These are phyloP conservation scores for Pyropia haitanensis DNA, from an alignment of 23 red algal species.

Conservation along the genomic window DNA sequence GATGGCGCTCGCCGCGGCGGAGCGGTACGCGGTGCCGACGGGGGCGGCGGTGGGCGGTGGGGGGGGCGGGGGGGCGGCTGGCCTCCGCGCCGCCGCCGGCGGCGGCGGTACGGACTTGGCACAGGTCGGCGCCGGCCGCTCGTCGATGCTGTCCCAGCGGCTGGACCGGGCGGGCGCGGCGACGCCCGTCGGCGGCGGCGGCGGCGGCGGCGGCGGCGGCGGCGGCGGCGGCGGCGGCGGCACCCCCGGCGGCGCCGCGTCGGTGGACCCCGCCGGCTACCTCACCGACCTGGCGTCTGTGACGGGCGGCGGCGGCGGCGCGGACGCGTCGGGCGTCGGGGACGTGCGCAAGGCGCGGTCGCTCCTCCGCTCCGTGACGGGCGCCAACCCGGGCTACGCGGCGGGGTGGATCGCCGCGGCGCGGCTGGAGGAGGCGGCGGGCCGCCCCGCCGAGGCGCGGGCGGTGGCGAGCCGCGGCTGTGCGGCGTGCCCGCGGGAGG, in stretches of 20 bases:
- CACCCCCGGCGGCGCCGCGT: constrained; percentile 10
- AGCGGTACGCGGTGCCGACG: constrained; percentile 9
- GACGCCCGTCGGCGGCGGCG: not conserved
- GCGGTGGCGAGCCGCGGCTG: constrained; percentile 54
- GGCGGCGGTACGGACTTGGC: constrained; percentile 59
- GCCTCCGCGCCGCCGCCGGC: not conserved
- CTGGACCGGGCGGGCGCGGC: constrained; percentile 34
- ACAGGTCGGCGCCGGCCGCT: constrained; percentile 42
- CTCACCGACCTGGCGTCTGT: constrained; percentile 31
- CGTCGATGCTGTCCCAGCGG: constrained; percentile 42
- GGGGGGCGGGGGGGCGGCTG: not conserved
- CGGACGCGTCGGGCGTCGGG: constrained; percentile 29
- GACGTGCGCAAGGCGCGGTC: constrained; percentile 64
- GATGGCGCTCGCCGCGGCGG: constrained; percentile 18
- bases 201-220: no score
- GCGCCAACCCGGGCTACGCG: constrained; percentile 53
- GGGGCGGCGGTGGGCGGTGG: constrained; percentile 18
- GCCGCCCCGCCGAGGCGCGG: constrained; percentile 44
- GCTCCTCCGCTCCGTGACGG: constrained; percentile 52
- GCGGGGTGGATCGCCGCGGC: constrained; percentile 91
- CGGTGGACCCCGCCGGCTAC: constrained; percentile 59
- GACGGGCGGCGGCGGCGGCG: constrained; percentile 12
- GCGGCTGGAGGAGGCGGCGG: constrained; percentile 63
- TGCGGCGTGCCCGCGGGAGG: constrained; percentile 39
- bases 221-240: not conserved